These are phyloP conservation scores for Colletotrichum eleusines DNA, from an alignment of 2,329 filamentous ascomycete genomes.

Conservation along the genomic window DNA sequence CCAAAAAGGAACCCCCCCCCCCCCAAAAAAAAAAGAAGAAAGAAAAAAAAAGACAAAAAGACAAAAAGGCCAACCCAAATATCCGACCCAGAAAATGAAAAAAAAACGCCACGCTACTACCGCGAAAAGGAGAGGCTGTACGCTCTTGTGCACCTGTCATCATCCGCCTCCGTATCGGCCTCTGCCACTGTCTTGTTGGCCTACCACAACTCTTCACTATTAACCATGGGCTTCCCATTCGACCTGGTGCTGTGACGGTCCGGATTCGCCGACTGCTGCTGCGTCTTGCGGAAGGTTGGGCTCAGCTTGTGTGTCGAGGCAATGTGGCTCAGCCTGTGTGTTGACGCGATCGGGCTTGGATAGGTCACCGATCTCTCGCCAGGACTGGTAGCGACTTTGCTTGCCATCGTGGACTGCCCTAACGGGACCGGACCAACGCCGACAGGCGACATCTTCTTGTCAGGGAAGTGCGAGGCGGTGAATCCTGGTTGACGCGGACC, in stretches of 20 bases:
- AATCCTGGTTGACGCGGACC: constrained; percentile 38
- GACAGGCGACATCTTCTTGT: constrained; percentile 37
- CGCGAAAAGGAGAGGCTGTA: constrained; percentile 12
- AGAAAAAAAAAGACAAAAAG: background rate
- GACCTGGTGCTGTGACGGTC: constrained; percentile 20
- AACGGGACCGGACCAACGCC: constrained; percentile 33
- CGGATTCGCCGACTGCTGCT: constrained; percentile 25
- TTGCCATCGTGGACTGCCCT: constrained; percentile 37
- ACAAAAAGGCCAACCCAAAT: background rate
- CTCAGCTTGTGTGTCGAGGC: constrained; percentile 21
- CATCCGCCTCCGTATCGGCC: background rate
- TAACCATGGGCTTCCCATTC: constrained; percentile 35
- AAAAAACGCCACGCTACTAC: constrained; percentile 34
- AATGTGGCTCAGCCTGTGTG: constrained; percentile 29
- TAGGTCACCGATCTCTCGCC: constrained; percentile 38
- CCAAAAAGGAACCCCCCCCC: background rate
- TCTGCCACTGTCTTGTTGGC: background rate
- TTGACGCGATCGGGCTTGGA: constrained; percentile 33
- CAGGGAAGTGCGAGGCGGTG: constrained; percentile 30
- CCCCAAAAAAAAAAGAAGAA: background rate
- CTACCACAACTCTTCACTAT: constrained; percentile 39
- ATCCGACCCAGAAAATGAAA: constrained; percentile 14
- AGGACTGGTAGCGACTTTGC: constrained; percentile 34
- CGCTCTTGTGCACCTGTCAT: background rate
- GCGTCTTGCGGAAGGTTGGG: constrained; percentile 28